A percentile compares a stretch with the other conserved stretches of the same genome.
Conservation (phyloP, 257 asterid species). For the Fraxinus excelsior region DNA sequence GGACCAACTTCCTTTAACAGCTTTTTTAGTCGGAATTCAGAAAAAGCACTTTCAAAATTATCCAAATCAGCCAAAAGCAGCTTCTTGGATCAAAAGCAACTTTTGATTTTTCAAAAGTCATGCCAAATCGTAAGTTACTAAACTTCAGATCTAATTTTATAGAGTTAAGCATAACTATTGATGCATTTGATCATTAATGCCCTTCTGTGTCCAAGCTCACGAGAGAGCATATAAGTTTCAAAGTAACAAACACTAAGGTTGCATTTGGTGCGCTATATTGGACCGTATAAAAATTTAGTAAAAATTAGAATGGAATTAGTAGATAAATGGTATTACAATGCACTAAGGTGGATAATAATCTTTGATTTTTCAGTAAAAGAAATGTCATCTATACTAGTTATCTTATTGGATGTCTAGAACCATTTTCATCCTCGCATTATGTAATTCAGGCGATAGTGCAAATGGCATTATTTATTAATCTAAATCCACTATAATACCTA, state of each 20-base stretch:
- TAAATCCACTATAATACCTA: not conserved
- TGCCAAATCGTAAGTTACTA: not conserved
- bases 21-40: too few species aligned
- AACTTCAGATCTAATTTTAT: not conserved
- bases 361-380: not conserved
- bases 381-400: not conserved
- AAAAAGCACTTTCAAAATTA: too few species aligned
- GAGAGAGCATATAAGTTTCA: not conserved
- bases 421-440: not conserved
- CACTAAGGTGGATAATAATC: not conserved
- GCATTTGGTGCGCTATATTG: not conserved
- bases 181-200: slow-evolving; percentile 13
- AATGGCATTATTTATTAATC: not conserved
- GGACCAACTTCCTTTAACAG: too few species aligned
- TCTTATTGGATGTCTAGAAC: not conserved
- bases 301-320: not conserved
- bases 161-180: not conserved
- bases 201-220: slow-evolving; percentile 9
- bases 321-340: not conserved
- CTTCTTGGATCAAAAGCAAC: too few species aligned
- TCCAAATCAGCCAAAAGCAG: too few species aligned
- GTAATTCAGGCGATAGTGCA: not conserved
- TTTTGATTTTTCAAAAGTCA: too few species aligned
- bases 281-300: not conserved
- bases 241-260: not conserved